phyloP scores from a whole-genome alignment of 768 basidiomycete species.

The Termitomyces sp. region DNA sequence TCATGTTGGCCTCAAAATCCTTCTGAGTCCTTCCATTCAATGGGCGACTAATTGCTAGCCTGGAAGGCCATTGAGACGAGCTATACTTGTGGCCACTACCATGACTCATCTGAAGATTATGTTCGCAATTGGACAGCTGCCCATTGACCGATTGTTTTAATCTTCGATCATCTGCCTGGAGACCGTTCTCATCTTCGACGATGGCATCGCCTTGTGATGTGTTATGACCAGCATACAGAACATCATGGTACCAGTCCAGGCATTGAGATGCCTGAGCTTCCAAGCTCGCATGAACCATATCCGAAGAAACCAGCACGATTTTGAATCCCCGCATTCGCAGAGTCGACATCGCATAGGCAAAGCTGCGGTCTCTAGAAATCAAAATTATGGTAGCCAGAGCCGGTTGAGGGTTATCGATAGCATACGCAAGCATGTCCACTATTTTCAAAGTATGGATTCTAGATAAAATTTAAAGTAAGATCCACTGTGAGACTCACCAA shows the following conservation, averaged over 20 bases:
- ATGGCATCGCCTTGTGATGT: background rate
- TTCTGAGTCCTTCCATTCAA: background rate
- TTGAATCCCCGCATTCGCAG: slow-evolving; percentile 46
- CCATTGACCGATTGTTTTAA: too few species aligned
- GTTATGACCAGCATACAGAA: slow-evolving; percentile 17
- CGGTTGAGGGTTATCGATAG: slow-evolving; percentile 44
- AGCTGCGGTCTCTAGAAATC: slow-evolving; percentile 61
- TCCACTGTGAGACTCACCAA: slow-evolving; percentile 26
- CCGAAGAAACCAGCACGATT: slow-evolving; percentile 41
- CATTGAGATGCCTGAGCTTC: slow-evolving; percentile 48
- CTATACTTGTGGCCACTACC: too few species aligned
- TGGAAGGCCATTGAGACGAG: background rate
- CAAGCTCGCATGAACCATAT: slow-evolving; percentile 34
- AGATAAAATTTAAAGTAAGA: background rate
- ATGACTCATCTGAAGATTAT: too few species aligned
- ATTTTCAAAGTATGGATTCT: background rate
- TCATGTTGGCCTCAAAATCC: background rate
- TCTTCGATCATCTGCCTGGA: background rate
- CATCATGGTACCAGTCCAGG: slow-evolving; percentile 41
- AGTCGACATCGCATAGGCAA: slow-evolving; percentile 52
- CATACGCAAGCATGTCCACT: slow-evolving; percentile 66
- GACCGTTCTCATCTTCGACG: background rate
- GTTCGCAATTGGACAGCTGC: too few species aligned
- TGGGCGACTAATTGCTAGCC: background rate
- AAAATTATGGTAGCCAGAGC: slow-evolving; percentile 48